phyloP scores from a whole-genome alignment of 139 green algal species.

The Penium margaritaceum region DNA sequence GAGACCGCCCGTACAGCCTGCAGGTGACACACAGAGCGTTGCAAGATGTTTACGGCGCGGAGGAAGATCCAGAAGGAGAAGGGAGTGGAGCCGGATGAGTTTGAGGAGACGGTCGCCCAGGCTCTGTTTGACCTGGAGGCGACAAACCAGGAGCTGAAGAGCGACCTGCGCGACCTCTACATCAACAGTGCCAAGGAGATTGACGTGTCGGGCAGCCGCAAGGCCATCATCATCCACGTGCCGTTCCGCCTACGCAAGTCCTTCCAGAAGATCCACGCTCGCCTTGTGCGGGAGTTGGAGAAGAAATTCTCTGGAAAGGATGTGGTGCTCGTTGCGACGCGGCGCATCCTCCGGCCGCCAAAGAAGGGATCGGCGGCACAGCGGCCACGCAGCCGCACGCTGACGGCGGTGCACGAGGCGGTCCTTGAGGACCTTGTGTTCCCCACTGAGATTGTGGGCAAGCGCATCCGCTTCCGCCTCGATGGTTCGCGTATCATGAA shows the following conservation, averaged over 20 bases:
- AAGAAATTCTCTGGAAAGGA: constrained; percentile 99
- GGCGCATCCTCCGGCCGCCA: constrained; percentile 80
- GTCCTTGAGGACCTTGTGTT: constrained; percentile 93
- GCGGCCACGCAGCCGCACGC: constrained; percentile 79
- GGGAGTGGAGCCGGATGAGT: no score
- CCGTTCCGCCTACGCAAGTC: constrained; percentile 91
- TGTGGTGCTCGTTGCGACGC: constrained; percentile 90
- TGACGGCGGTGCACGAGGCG: constrained; percentile 88
- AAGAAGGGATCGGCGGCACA: constrained; percentile 58
- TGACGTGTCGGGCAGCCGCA: constrained; percentile 75
- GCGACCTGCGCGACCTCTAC: constrained; percentile 92
- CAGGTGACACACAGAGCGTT: no score
- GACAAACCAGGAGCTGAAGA: constrained; percentile 96
- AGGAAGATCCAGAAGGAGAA: no score
- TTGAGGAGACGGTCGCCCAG: no score
- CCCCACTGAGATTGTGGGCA: constrained; percentile 98
- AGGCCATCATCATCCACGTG: constrained; percentile 93
- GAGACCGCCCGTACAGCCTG: no score
- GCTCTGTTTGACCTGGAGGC: constrained; percentile 97
- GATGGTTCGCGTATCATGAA: constrained; percentile 77
- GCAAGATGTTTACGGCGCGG: no score
- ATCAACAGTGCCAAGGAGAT: constrained; percentile 89
- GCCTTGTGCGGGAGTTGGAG: constrained; percentile 96
- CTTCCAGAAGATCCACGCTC: constrained; percentile 96
- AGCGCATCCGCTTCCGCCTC: constrained; percentile 83